These are phyloP conservation scores for Phytophthora vignae DNA, from an alignment of 352 stramenopile species.

Conservation along the genomic window DNA sequence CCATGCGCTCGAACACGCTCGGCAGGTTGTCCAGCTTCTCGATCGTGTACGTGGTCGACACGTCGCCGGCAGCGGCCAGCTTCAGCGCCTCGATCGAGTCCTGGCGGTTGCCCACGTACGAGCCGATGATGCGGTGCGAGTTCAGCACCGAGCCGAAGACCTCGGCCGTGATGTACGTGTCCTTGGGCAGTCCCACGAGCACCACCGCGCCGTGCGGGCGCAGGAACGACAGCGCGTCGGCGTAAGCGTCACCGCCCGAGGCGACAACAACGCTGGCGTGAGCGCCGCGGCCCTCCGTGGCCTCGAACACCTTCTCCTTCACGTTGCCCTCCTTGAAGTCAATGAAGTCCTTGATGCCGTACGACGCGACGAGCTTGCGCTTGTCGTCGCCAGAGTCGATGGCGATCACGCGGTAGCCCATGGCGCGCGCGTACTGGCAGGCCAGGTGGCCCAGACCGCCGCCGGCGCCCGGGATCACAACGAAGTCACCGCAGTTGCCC, in stretches of 20 bases:
- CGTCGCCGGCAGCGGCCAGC: constrained; percentile 5
- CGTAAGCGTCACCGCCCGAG: constrained; percentile 58
- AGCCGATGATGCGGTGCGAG: constrained; percentile 15
- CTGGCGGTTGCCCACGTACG: constrained; percentile 64
- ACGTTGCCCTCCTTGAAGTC: constrained; percentile 67
- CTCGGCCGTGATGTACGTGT: too few species aligned
- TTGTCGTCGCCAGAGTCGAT: constrained; percentile 76
- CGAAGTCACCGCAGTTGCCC: constrained; percentile 43
- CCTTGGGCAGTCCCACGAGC: too few species aligned
- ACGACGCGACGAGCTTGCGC: constrained; percentile 58
- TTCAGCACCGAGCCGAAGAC: too few species aligned
- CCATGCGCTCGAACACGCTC: too few species aligned
- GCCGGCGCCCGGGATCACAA: constrained; percentile 69
- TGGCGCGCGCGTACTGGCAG: constrained; percentile 75
- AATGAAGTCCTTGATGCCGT: constrained; percentile 78
- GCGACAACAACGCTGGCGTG: constrained; percentile 38
- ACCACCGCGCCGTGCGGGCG: constrained; percentile 38
- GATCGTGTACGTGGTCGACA: too few species aligned
- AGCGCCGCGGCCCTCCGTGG: constrained; percentile 51
- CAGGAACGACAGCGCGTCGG: constrained; percentile 65
- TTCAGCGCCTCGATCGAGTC: constrained; percentile 63
- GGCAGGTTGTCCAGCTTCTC: too few species aligned
- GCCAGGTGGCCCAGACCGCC: constrained; percentile 83
- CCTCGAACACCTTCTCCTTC: constrained; percentile 46
- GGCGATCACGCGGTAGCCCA: constrained; percentile 75